Evolutionary conservation across 345 rosid genomes (phyloP).

Genomic region (Populus pruinosa): DNA sequence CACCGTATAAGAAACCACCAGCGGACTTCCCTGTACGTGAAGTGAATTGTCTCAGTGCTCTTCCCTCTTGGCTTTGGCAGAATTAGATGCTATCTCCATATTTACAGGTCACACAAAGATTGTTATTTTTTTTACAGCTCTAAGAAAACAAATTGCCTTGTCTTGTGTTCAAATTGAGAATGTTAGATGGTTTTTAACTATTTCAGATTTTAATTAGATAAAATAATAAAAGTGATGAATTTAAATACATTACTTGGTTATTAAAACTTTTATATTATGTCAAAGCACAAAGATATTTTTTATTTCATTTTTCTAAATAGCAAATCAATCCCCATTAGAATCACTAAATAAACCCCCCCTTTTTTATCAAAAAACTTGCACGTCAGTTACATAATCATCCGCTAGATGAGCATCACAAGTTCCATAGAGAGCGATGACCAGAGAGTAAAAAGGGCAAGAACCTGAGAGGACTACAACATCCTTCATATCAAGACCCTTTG

Average conservation of each 20-base stretch:
- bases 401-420: background rate
- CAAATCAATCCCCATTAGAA: background rate
- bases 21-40: too few relatives aligned
- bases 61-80: background rate
- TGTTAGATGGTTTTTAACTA: too few relatives aligned
- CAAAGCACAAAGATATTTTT: too few relatives aligned
- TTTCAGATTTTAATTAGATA: too few relatives aligned
- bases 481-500: conserved; percentile 77
- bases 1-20: background rate
- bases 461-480: conserved; percentile 94
- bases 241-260: too few relatives aligned
- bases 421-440: background rate
- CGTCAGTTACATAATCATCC: background rate
- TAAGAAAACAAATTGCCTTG: background rate
- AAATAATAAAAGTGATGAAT: too few relatives aligned
- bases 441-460: conserved; percentile 9
- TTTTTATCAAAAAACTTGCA: background rate
- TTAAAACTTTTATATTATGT: too few relatives aligned
- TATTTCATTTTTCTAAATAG: too few relatives aligned
- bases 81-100: background rate
- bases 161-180: background rate
- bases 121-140: background rate
- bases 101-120: background rate
- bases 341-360: background rate
- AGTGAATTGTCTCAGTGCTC: too few relatives aligned